A percentile compares a stretch with the other conserved stretches of the same genome.
Evolutionary conservation across 495 filamentous ascomycete species (phyloP).

Genomic region (Mytilinidion resinicola): DNA sequence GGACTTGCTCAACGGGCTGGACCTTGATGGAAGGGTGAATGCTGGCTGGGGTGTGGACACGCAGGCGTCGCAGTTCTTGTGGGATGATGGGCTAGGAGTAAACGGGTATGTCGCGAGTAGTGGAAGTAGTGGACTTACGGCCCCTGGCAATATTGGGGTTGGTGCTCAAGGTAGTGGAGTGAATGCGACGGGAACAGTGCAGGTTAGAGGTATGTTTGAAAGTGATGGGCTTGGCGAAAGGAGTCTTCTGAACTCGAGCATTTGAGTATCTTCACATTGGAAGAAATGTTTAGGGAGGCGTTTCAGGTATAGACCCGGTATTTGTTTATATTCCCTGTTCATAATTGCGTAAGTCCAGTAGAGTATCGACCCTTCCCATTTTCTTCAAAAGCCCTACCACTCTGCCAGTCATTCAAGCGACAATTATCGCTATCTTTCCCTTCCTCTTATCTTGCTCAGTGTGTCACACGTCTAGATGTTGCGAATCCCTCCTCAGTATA

Average conservation of each 20-base stretch:
- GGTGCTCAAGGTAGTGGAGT: too few species aligned
- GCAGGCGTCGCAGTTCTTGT: not conserved
- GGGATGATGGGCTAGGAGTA: not conserved
- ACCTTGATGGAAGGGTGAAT: constrained; percentile 5
- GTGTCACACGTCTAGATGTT: not conserved
- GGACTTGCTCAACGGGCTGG: constrained; percentile 20
- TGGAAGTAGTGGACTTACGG: not conserved
- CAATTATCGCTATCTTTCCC: too few species aligned
- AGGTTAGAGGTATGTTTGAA: not conserved
- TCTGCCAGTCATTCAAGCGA: too few species aligned
- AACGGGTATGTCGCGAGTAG: not conserved
- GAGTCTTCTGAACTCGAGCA: not conserved
- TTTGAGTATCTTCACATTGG: not conserved
- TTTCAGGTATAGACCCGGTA: not conserved
- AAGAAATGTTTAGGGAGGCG: not conserved
- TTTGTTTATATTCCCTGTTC: too few species aligned
- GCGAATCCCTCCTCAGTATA: constrained; percentile 15
- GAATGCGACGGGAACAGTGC: not conserved
- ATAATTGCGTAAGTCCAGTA: too few species aligned
- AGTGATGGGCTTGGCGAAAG: constrained; percentile 1
- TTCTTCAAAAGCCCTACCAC: too few species aligned
- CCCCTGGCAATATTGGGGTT: not conserved
- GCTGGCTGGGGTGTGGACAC: not conserved
- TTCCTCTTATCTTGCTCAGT: too few species aligned
- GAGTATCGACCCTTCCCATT: too few species aligned